phyloP scores from a whole-genome alignment of 2,329 filamentous ascomycete genomes.

The Sclerotinia spermophila region DNA sequence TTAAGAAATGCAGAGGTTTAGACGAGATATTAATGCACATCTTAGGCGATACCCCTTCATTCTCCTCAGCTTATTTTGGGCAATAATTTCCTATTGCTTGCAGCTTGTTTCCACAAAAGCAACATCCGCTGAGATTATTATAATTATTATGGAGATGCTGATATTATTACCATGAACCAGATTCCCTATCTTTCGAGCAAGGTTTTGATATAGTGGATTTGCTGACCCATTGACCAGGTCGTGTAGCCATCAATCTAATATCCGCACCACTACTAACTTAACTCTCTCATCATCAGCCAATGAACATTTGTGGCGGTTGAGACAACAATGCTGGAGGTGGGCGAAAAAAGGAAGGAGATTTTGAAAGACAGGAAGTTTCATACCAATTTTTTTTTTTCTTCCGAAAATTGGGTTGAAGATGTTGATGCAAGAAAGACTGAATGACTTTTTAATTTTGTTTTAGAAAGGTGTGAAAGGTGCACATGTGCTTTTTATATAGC shows the following conservation, averaged over 20 bases:
- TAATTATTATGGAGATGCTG: not conserved
- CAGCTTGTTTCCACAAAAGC: not conserved
- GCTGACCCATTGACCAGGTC: not conserved
- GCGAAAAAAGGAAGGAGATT: not conserved
- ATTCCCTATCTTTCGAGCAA: slow-evolving; percentile 1
- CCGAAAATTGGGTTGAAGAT: not conserved
- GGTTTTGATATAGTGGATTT: not conserved
- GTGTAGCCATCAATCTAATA: slow-evolving; percentile 5
- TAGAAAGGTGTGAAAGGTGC: not conserved
- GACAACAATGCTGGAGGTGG: not conserved
- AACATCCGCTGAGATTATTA: not conserved
- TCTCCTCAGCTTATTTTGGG: not conserved
- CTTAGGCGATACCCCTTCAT: not conserved
- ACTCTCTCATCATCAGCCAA: not conserved
- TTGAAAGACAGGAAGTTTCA: slow-evolving; percentile 3
- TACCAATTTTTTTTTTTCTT: too few relatives aligned
- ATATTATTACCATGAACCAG: not conserved
- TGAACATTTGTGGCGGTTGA: not conserved
- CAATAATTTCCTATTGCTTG: not conserved
- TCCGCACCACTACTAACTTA: not conserved
- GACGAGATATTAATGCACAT: not conserved
- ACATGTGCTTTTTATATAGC: slow-evolving; percentile 11
- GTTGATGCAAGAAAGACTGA: not conserved
- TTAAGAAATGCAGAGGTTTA: not conserved
- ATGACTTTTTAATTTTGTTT: not conserved